Base-by-base conservation (phyloP, 2,329 filamentous ascomycete genomes). In the Colletotrichum musae region DNA sequence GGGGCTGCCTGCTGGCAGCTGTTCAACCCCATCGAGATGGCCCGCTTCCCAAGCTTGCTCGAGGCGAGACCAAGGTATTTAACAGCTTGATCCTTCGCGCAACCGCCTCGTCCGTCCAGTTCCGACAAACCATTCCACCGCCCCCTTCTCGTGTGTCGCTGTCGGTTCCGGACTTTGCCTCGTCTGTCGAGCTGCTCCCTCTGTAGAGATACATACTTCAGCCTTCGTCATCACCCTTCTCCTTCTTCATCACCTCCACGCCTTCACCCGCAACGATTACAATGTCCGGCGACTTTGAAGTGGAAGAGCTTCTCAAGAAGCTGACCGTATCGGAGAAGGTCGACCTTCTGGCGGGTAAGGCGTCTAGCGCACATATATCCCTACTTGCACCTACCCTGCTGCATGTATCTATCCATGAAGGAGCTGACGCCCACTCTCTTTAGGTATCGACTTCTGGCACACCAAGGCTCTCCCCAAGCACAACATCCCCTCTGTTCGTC, bases 391-490 rank as follows among this genome's bases (percentile, higher is more conserved):
- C 39, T 7, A 36, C 10, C 32, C 32, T 36, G 32, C 2, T 7
- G 32, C 32, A 36, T 36, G 32, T 36, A 36, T 9, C 9, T 10
- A 36, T 36, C 32, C 7, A 36, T 10, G 43, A 12, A 32, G 26
- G 47, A 54, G 45, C 56, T 58, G 28, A 63, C 32, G 10, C 36
- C 6, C 28, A 4, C 12, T 21, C n/a, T 26, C 43, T 21, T 6
- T 64, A 87, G 89, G 89, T 65, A 85, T 87, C 72, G 91, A 93
- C 79, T 92, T 92, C 75, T 93, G 91, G 91, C 89, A 92, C 74
- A 91, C 91, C 41, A 87, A 88, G 72, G 78, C 87, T 15, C 81
- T 93, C 6, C 87, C 88, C 10, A 77, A 88, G 24, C 85, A 90
- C 74, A 87, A 87, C 2, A 84, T 93, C 41, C 91, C 91, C 6